Percentiles rank a stretch among this genome's conserved stretches.
phyloP scores from a whole-genome alignment of 108 stramenopile genomes.

The Nitzschia palea region DNA sequence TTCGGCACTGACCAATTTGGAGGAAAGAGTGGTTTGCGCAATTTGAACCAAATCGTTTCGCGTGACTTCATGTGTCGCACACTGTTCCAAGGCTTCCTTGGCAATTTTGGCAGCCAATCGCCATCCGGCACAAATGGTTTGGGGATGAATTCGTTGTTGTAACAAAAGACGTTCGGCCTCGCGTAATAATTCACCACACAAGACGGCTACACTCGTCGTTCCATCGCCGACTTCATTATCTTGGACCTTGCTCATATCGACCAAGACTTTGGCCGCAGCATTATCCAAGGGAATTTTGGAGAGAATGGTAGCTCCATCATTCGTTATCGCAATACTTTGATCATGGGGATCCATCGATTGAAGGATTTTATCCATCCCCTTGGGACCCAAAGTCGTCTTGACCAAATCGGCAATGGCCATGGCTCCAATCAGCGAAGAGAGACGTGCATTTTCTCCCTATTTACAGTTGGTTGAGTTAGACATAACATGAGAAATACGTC shows the following conservation, averaged over 20 bases:
- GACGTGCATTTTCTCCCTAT: slow-evolving; percentile 98
- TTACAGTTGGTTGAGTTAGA: no score
- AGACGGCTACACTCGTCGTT: slow-evolving; percentile 92
- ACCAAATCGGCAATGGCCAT: slow-evolving; percentile 99
- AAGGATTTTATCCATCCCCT: slow-evolving; percentile 99
- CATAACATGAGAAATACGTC: no score
- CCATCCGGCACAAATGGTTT: slow-evolving; percentile 98
- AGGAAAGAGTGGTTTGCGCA: slow-evolving; percentile 94
- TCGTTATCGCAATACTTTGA: slow-evolving; percentile 83
- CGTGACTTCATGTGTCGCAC: slow-evolving; percentile 61
- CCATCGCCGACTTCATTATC: slow-evolving; percentile 99
- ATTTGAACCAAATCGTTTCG: slow-evolving; percentile 91
- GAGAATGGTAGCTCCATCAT: slow-evolving; percentile 96
- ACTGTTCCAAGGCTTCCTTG: slow-evolving; percentile 64
- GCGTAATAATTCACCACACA: slow-evolving; percentile 96
- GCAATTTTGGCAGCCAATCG: slow-evolving; percentile 88
- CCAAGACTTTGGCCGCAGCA: slow-evolving; percentile 97
- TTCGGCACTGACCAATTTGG: slow-evolving; percentile 95
- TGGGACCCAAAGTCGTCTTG: slow-evolving; percentile 99
- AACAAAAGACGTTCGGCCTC: slow-evolving; percentile 95
- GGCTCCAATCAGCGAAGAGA: slow-evolving; percentile 98
- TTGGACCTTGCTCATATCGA: slow-evolving; percentile 98
- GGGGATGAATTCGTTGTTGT: slow-evolving; percentile 95
- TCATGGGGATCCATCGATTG: slow-evolving; percentile 85
- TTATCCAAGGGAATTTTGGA: slow-evolving; percentile 93